Base-by-base conservation (phyloP, 2,329 filamentous ascomycete genomes). In the Pseudogymnoascus sp. region DNA sequence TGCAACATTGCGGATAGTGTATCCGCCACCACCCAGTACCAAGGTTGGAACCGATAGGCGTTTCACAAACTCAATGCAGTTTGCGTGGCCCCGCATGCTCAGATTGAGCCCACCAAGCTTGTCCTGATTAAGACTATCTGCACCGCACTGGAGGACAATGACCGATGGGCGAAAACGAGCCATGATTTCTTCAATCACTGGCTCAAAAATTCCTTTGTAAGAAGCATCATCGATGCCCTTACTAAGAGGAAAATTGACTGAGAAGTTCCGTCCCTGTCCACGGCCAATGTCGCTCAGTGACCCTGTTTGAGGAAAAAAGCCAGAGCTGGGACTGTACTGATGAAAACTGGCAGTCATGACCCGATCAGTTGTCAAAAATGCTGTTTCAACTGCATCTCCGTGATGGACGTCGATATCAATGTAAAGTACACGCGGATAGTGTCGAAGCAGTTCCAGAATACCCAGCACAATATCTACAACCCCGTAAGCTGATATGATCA, bases 1-100 rank as follows among this genome's bases (percentile, higher is more conserved):
- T n/a, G 94, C 93, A 10, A 99, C 94, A 67, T 99, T 99, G 65
- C 94, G 88, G 75, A 96, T 94, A 0, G 94, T 99, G 76, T 99
- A 99, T 50, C 94, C 94, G 65, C 94, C 94, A 11, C 94, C 94
- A 33, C 94, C 94, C 15, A 99, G 85, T 17, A 99, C 88, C 13
- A 99, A 82, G 1, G 95, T 87, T 0, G 94, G 94, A 9, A 94
- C 80, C 29, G 85, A 83, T 72, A 93, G 92, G 64, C 84, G 87
- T 76, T 96, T 97, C 67, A 96, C 90, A 69, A 88, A 97, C 67
- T 87, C 88, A 67, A 97, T 91, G 73, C 94, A 99, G 74, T 92
- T 92, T 67, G 93, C 92, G 73, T 99, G 94, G 3, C 93, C 93
- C 69, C 88, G 87, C 84, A 99, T 97, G 75, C 95, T 97, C 64